These are phyloP conservation scores for Tieghemiomyces parasiticus DNA, from an alignment of 192 early-diverging fungal genomes.

Conservation along the genomic window DNA sequence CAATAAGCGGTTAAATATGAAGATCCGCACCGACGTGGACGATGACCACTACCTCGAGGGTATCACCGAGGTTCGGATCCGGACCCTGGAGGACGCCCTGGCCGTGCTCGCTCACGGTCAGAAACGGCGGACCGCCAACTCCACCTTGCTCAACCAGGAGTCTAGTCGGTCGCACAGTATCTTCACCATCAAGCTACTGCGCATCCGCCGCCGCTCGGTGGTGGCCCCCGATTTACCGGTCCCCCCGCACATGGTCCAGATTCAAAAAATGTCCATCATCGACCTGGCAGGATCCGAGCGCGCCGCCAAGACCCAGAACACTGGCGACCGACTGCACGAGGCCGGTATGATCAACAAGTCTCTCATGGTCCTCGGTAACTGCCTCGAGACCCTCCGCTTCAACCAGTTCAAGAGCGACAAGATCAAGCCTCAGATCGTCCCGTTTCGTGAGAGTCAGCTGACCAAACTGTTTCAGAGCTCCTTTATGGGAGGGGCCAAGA, in stretches of 20 bases:
- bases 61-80: conserved; percentile 37
- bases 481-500: conserved; percentile 39
- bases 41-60: conserved; percentile 45
- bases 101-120: conserved; percentile 39
- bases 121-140: conserved; percentile 36
- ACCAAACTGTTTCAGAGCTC: conserved; percentile 48
- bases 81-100: conserved; percentile 38
- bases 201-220: conserved; percentile 26
- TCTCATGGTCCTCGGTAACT: conserved; percentile 54
- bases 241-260: not conserved
- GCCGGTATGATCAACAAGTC: conserved; percentile 52
- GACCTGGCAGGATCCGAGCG: conserved; percentile 61
- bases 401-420: conserved; percentile 29
- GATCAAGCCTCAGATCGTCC: conserved; percentile 33
- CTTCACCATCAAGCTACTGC: conserved; percentile 49
- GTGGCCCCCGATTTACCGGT: conserved; percentile 13
- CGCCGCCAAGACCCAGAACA: conserved; percentile 30
- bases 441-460: conserved; percentile 51
- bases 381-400: conserved; percentile 41
- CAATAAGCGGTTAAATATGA: conserved; percentile 17
- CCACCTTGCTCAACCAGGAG: conserved; percentile 35
- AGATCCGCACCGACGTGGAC: conserved; percentile 22
- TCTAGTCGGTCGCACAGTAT: conserved; percentile 49
- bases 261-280: conserved; percentile 28
- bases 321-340: conserved; percentile 42